phyloP scores from a whole-genome alignment of 495 filamentous ascomycete genomes.

The Hypoxylon fuscum region DNA sequence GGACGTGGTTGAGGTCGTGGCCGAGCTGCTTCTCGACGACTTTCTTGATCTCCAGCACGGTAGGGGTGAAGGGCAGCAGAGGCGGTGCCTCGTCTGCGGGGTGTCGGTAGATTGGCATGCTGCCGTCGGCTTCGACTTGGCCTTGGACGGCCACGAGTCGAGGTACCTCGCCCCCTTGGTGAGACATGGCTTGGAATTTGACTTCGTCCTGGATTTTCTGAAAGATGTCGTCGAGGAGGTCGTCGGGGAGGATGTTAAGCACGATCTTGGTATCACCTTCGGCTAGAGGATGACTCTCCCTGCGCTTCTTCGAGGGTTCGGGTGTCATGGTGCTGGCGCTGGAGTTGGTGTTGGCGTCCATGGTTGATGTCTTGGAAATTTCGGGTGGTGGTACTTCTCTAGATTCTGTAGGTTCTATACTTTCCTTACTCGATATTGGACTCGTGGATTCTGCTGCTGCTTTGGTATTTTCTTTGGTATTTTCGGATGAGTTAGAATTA shows the following conservation, averaged over 20 bases:
- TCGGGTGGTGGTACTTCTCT: background rate
- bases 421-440: constrained; percentile 15
- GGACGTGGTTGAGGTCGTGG: constrained; percentile 88
- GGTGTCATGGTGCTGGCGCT: no score
- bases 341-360: no score
- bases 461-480: constrained; percentile 3
- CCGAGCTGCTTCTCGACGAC: constrained; percentile 73
- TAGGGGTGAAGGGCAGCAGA: constrained; percentile 75
- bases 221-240: constrained; percentile 68
- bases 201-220: constrained; percentile 78
- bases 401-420: background rate
- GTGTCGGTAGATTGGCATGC: constrained; percentile 91
- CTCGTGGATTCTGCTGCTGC: constrained; percentile 11
- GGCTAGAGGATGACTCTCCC: constrained; percentile 52
- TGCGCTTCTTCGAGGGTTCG: constrained; percentile 14
- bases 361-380: background rate
- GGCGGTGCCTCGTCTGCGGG: constrained; percentile 90
- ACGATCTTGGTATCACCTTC: constrained; percentile 86
- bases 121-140: constrained; percentile 72
- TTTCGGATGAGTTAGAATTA: no score
- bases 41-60: constrained; percentile 72
- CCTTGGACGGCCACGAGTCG: constrained; percentile 94
- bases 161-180: constrained; percentile 90
- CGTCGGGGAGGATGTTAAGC: constrained; percentile 66
- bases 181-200: constrained; percentile 90